Evolutionary conservation across 1,139 yeast species (phyloP), one percentile per base, ranked within the genome.

Genomic region (Scheffersomyces illinoinensis): DNA sequence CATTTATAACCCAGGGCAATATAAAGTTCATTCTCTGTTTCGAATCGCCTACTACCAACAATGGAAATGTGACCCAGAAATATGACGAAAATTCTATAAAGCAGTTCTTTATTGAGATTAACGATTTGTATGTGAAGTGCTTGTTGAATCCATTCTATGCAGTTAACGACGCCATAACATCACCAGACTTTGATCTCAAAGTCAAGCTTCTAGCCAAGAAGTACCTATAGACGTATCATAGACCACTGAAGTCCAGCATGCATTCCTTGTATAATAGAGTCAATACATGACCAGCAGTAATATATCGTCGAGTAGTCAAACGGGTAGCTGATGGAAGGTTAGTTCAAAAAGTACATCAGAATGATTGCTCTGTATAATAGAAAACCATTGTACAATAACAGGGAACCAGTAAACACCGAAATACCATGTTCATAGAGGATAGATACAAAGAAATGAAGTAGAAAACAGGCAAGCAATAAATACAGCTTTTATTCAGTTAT

Each of bases 1-100:
- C 96, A 14, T 95, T 87, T 71, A 81, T 93, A 47, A 92, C 98
- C 0, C 95, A 93, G 59, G 96, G 97, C 3, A 93, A 91, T 68
- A 85, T 91, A 64, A 92, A 93, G 70, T 85, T 95, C 62, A 76
- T 96, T 52, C 81, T 96, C 63, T 84, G 96, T 53, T 95, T 91
- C 69, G 96, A 91, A 62, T 71, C 78, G 54, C 50, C 53, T 20
- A 50, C 55, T 57, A 43, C 33, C 54, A 55, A 55, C 19, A 53
- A 53, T 46, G 55, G 58, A 8, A 20, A 17, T 8, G n/a, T 21
- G 14, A n/a, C 26, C 51, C 66, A 60, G 49, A 77, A 76, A 59
- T 68, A 73, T 56, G 89, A 88, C 66, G 97, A 92, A 63, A 93
- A 88, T 66, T 81, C 89, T 17, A 90, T 93, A 43, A 86, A 88